Evolutionary conservation across 306 rosid species (phyloP), one percentile per base, ranked within the genome.

Genomic region (Lablab purpureus): DNA sequence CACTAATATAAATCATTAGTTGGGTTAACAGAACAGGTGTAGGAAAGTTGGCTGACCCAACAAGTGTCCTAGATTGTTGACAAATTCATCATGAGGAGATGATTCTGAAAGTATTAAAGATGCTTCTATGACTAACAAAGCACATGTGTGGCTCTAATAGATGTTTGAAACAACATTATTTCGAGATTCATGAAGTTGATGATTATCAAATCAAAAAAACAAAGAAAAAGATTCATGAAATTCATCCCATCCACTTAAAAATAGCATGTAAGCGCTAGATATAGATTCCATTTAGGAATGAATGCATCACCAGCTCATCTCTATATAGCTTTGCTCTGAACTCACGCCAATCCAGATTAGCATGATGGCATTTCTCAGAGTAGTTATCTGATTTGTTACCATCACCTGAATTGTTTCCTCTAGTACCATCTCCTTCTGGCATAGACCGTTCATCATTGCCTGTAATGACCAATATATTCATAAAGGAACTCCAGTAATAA

Each of bases 271-370:
- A 37, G 64, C 41, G 67, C 37, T 68, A 45, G 22, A 77, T 55
- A 56, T 15, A 49, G 23, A 73, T 45, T 46, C 10, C 22, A 54
- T 67, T 30, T 55, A 67, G 46, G 79, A 83, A 82, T 36, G 47
- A 84, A 77, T 40, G 67, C 49, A 80, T 85, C 75, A 96, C 99
- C 99, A 88, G 94, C 89, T 91, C 97, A 49, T 81, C 86, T n/a
- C 80, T 75, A 62, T 83, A 90, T 32, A 96, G 87, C 85, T 88
- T 90, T 27, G 99, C 99, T 86, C 99, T 90, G 89, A 96, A 91
- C 72, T 93, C 97, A 41, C 99, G 91, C 99, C 98, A 96, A 68
- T 96, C 98, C 79, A 79, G 81, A 60, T 71, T 89, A 67, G 76
- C 49, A 41, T 17, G 87, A 73, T 73, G 88, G n/a, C 84, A 81